Percentiles rank a stretch among this genome's conserved stretches.
phyloP scores from a whole-genome alignment of 768 basidiomycete genomes.

The Pleurotus giganteus region DNA sequence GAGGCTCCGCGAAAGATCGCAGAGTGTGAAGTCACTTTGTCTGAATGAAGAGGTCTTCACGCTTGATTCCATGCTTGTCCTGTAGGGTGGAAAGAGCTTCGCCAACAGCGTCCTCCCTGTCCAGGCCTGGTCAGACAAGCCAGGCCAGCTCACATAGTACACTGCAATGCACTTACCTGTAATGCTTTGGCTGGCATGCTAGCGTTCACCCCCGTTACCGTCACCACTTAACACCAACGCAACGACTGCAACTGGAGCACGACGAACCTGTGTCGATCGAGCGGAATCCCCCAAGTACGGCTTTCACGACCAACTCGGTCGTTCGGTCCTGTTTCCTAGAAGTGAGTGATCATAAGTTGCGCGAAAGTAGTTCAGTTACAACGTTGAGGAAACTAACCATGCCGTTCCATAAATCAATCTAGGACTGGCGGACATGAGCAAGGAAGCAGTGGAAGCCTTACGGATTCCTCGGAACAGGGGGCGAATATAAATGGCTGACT shows the following conservation, averaged over 20 bases:
- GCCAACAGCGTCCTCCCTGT: constrained; percentile 79
- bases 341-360: background rate
- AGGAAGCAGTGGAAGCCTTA: too few species aligned
- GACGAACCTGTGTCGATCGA: constrained; percentile 79
- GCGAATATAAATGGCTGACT: too few species aligned
- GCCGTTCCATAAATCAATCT: constrained; percentile 60
- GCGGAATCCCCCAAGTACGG: constrained; percentile 73
- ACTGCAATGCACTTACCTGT: constrained; percentile 41
- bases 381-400: constrained; percentile 35
- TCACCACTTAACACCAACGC: background rate
- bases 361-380: background rate
- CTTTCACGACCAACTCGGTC: constrained; percentile 61
- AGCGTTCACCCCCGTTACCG: background rate
- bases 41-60: constrained; percentile 75
- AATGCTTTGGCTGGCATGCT: constrained; percentile 76
- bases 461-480: too few species aligned
- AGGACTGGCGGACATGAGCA: background rate
- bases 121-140: background rate
- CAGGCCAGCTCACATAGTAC: background rate
- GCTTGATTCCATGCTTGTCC: constrained; percentile 55
- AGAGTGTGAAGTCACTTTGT: constrained; percentile 54
- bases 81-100: constrained; percentile 60
- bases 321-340: constrained; percentile 79
- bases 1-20: background rate
- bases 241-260: background rate